These are phyloP conservation scores for Penstemon newberryi DNA, from an alignment of 257 asterid genomes.

Conservation along the genomic window DNA sequence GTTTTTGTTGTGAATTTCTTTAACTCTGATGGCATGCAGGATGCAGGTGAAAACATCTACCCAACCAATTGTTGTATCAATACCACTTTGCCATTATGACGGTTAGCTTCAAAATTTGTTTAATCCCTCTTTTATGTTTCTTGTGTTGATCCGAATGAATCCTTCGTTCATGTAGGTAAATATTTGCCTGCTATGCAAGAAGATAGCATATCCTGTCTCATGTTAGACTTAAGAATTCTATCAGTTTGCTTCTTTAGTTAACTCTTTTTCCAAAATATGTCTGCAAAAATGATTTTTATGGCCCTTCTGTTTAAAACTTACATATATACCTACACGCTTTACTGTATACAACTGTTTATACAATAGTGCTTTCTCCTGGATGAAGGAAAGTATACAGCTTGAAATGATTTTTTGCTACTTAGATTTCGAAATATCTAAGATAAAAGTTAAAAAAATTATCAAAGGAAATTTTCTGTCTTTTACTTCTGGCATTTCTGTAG, in stretches of 20 bases:
- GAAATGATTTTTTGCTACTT: conserved; percentile 10
- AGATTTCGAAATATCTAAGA: neutral
- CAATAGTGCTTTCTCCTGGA: conserved; percentile 15
- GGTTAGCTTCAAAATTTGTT: conserved; percentile 54
- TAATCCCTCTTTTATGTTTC: conserved; percentile 15
- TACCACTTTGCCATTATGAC: conserved; percentile 81
- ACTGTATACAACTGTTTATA: conserved; percentile 11
- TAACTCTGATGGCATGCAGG: conserved; percentile 49
- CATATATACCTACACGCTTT: conserved; percentile 3
- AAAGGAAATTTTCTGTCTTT: conserved; percentile 8
- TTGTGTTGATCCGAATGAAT: neutral
- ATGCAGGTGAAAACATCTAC: conserved; percentile 90
- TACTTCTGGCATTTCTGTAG: conserved; percentile 7
- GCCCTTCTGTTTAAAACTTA: conserved; percentile 15
- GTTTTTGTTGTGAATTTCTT: conserved; percentile 3
- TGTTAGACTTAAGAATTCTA: too few species aligned
- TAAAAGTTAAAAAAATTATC: conserved; percentile 7
- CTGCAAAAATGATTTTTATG: neutral
- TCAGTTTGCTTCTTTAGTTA: too few species aligned
- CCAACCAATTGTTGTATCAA: conserved; percentile 85
- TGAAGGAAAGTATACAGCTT: conserved; percentile 1
- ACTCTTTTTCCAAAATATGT: conserved; percentile 4
- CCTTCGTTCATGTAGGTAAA: too few species aligned
- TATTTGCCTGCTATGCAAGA: too few species aligned
- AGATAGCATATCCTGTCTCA: too few species aligned